Evolutionary conservation across 768 basidiomycete genomes (phyloP).

Genomic region (Serendipita sp.): DNA sequence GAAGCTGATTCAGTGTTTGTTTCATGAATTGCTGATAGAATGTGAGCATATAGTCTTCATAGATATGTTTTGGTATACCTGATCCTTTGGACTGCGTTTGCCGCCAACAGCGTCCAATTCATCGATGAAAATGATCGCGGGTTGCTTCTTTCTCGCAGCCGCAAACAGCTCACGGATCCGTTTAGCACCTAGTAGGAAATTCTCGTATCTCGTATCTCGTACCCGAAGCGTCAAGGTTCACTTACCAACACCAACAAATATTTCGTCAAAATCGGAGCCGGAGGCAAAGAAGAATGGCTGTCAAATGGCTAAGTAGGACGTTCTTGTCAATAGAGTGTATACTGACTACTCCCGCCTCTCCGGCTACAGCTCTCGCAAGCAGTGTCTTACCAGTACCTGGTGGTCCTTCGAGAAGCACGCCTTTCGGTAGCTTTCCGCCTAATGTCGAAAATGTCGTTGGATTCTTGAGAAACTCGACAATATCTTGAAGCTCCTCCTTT

Average conservation of each 20-base stretch:
- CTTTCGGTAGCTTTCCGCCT: slow-evolving; percentile 89
- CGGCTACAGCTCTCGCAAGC: slow-evolving; percentile 92
- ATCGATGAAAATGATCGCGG: slow-evolving; percentile 97
- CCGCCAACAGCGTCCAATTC: slow-evolving; percentile 89
- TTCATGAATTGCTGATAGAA: background rate
- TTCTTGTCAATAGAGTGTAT: background rate
- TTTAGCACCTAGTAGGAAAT: slow-evolving; percentile 45
- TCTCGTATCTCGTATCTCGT: slow-evolving; percentile 20
- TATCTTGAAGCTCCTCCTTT: slow-evolving; percentile 88
- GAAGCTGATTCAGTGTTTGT: slow-evolving; percentile 76
- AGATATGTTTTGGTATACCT: slow-evolving; percentile 37
- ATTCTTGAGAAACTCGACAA: slow-evolving; percentile 90
- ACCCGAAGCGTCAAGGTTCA: background rate
- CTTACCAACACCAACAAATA: slow-evolving; percentile 11
- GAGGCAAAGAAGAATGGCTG: slow-evolving; percentile 88
- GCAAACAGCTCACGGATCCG: slow-evolving; percentile 90
- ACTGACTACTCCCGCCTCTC: slow-evolving; percentile 74
- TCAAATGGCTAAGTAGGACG: background rate
- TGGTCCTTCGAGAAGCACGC: slow-evolving; percentile 76
- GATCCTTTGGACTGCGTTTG: slow-evolving; percentile 67
- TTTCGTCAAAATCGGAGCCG: slow-evolving; percentile 33
- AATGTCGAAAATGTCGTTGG: slow-evolving; percentile 78
- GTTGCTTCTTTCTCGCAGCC: slow-evolving; percentile 83
- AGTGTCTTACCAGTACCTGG: slow-evolving; percentile 97
- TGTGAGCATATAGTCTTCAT: slow-evolving; percentile 44